These are phyloP conservation scores for Canavalia ensiformis DNA, from an alignment of 306 rosid species.

Conservation along the genomic window DNA sequence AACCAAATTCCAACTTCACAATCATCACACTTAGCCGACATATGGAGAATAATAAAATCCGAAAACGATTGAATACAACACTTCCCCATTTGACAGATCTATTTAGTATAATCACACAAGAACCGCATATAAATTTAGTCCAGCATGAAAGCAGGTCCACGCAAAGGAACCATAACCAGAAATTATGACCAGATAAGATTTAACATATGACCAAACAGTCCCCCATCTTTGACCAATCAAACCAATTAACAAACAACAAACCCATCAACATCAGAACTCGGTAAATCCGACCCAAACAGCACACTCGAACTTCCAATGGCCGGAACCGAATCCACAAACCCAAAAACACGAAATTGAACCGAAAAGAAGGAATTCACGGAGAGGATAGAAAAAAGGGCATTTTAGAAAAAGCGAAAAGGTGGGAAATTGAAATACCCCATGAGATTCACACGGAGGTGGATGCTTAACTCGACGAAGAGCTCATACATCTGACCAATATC, in stretches of 20 bases:
- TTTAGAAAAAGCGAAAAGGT: not conserved
- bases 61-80: constrained; percentile 27
- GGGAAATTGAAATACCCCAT: constrained; percentile 66
- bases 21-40: not conserved
- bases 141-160: not conserved
- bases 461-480: constrained; percentile 81
- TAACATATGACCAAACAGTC: not conserved
- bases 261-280: constrained; percentile 47
- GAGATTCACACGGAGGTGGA: constrained; percentile 79
- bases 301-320: constrained; percentile 16
- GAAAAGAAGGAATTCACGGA: not conserved
- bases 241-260: constrained; percentile 36
- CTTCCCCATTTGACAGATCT: constrained; percentile 32
- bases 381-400: no score
- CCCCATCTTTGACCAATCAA: constrained; percentile 41
- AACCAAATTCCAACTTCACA: constrained; percentile 33
- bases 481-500: constrained; percentile 93
- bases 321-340: not conserved
- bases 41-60: not conserved
- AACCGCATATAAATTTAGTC: constrained; percentile 23
- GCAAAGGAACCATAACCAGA: constrained; percentile 23
- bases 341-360: not conserved
- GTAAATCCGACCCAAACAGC: constrained; percentile 23
- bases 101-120: not conserved
- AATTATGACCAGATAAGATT: constrained; percentile 11